A percentile compares a stretch with the other conserved stretches of the same genome.
These are phyloP conservation scores for Tetrahymena elliotti DNA, from an alignment of 73 alveolate species.

Conservation along the genomic window DNA sequence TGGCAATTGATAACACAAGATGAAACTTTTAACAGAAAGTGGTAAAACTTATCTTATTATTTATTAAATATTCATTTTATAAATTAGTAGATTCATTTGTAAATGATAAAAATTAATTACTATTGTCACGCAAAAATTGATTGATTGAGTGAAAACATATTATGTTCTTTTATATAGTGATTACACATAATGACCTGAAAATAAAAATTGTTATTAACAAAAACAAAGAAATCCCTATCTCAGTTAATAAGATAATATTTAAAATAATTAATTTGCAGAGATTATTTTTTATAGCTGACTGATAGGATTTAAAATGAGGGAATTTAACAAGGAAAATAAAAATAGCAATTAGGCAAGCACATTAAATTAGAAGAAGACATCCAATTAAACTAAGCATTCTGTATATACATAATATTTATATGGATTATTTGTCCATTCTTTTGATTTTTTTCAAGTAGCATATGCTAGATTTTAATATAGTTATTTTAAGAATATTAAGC, in stretches of 20 bases:
- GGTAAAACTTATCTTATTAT: neutral
- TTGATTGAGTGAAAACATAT: neutral
- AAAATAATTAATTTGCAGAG: neutral
- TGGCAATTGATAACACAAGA: too few species aligned
- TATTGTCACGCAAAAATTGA: neutral
- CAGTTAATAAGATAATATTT: neutral
- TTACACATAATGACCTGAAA: neutral
- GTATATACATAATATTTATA: neutral
- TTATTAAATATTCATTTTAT: neutral
- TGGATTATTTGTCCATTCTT: neutral
- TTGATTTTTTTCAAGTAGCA: neutral
- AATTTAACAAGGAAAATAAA: neutral
- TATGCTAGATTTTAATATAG: neutral
- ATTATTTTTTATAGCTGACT: neutral
- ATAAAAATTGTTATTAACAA: neutral
- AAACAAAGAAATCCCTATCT: neutral
- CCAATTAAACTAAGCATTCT: neutral
- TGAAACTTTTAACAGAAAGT: too few species aligned
- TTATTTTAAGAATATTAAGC: neutral
- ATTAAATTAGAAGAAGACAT: neutral
- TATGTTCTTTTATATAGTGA: neutral
- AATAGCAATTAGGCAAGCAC: neutral
- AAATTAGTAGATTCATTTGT: neutral
- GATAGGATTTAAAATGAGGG: neutral
- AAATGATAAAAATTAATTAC: neutral